Conservation (phyloP, 1,284 basidiomycete genomes). For the Fomitopsis schrenkii region DNA sequence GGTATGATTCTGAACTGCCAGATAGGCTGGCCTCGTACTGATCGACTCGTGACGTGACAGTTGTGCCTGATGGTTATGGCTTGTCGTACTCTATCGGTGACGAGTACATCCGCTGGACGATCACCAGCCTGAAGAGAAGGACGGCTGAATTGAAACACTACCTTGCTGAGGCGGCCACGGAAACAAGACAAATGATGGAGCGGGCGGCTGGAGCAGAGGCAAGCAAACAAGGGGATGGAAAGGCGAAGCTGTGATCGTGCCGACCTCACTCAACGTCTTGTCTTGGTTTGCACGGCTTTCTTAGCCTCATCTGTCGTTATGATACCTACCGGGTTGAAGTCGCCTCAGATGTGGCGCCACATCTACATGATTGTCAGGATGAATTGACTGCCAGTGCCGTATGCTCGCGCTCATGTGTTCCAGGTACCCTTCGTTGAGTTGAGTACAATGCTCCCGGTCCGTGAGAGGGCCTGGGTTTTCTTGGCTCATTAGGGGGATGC, state of each 20-base stretch:
- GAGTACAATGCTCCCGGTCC: too few relatives aligned
- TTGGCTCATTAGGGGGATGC: too few relatives aligned
- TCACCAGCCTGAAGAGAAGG: conserved; percentile 75
- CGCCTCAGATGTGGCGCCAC: too few relatives aligned
- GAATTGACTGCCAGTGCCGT: too few relatives aligned
- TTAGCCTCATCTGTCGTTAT: neutral
- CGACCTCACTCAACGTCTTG: neutral
- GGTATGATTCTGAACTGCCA: conserved; percentile 42
- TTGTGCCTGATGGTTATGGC: conserved; percentile 92
- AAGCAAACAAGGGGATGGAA: conserved; percentile 19
- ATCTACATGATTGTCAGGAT: too few relatives aligned
- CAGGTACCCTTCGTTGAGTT: neutral
- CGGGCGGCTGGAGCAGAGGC: conserved; percentile 40
- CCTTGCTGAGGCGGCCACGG: conserved; percentile 76
- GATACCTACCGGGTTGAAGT: neutral
- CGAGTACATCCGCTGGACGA: conserved; percentile 87
- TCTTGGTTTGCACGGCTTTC: neutral
- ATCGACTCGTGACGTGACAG: conserved; percentile 31
- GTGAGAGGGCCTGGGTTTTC: too few relatives aligned
- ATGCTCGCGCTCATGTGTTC: too few relatives aligned
- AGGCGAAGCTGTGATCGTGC: conserved; percentile 26
- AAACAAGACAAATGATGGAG: conserved; percentile 75
- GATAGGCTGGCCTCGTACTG: neutral
- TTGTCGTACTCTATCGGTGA: conserved; percentile 91
- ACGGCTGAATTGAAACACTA: conserved; percentile 67